These are phyloP conservation scores for Neonectria coccinea DNA, from an alignment of 2,329 filamentous ascomycete genomes.

Conservation along the genomic window DNA sequence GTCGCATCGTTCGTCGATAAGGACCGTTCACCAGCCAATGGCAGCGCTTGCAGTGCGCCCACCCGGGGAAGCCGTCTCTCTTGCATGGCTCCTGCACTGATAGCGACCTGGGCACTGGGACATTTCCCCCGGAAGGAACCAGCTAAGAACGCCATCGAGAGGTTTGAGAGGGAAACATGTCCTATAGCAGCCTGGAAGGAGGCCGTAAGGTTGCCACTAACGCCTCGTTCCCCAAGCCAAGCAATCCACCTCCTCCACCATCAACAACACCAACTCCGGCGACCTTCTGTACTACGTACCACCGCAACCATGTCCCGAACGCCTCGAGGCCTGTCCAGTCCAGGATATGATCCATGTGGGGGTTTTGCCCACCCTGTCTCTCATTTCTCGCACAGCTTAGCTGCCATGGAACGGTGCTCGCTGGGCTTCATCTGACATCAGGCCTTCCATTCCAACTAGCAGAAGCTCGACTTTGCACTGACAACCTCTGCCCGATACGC, in stretches of 20 bases:
- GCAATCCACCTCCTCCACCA: neutral
- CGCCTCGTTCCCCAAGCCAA: constrained; percentile 9
- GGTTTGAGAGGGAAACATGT: neutral
- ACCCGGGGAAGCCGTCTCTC: constrained; percentile 41
- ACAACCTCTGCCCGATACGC: constrained; percentile 35
- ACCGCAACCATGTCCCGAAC: constrained; percentile 6
- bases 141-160: constrained; percentile 9
- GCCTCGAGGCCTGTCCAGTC: neutral
- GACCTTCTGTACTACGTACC: neutral
- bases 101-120: constrained; percentile 36
- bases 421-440: constrained; percentile 7
- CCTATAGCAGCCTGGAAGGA: constrained; percentile 2
- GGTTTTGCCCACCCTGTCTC: constrained; percentile 2
- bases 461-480: neutral
- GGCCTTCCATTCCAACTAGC: neutral
- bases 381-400: constrained; percentile 3
- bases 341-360: constrained; percentile 18
- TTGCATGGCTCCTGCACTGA: constrained; percentile 35
- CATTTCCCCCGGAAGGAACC: constrained; percentile 26
- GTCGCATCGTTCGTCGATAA: constrained; percentile 37
- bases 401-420: neutral
- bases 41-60: constrained; percentile 22
- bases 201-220: constrained; percentile 25
- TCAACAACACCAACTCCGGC: constrained; percentile 1
- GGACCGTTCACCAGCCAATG: constrained; percentile 33